phyloP scores from a whole-genome alignment of 2,329 filamentous ascomycete species.

The Gyromitra esculenta region DNA sequence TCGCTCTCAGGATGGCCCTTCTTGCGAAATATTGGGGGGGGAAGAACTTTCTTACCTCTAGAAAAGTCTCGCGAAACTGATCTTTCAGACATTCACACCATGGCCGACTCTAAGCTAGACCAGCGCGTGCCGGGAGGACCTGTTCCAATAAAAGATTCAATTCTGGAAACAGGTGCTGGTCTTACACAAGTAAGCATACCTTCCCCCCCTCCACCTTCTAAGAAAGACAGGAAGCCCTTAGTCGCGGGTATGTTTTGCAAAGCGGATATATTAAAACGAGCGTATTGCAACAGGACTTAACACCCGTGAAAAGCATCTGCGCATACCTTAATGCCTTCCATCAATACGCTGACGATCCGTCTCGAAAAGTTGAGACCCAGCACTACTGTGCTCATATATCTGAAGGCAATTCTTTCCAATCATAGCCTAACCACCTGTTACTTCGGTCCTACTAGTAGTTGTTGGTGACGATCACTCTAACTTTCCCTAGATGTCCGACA shows the following conservation, averaged over 20 bases:
- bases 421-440: neutral
- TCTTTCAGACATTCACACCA: neutral
- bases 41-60: neutral
- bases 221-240: neutral
- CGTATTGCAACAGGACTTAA: slow-evolving; percentile 67
- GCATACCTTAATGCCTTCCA: slow-evolving; percentile 90
- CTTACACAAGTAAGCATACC: slow-evolving; percentile 27
- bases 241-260: neutral
- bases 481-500: slow-evolving; percentile 73
- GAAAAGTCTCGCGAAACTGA: neutral
- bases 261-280: neutral
- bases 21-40: neutral
- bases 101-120: neutral
- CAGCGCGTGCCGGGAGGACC: slow-evolving; percentile 30
- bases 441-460: too few relatives aligned
- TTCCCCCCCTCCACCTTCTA: neutral
- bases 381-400: slow-evolving; percentile 86
- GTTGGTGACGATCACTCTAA: slow-evolving; percentile 17
- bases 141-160: slow-evolving; percentile 9
- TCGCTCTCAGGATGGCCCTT: neutral
- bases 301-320: slow-evolving; percentile 77
- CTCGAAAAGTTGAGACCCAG: slow-evolving; percentile 75
- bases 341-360: slow-evolving; percentile 76
- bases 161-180: slow-evolving; percentile 30
- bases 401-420: slow-evolving; percentile 27